Evolutionary conservation across 176 grass and related monocot genomes (phyloP).

Genomic region (Aechmea fasciata): DNA sequence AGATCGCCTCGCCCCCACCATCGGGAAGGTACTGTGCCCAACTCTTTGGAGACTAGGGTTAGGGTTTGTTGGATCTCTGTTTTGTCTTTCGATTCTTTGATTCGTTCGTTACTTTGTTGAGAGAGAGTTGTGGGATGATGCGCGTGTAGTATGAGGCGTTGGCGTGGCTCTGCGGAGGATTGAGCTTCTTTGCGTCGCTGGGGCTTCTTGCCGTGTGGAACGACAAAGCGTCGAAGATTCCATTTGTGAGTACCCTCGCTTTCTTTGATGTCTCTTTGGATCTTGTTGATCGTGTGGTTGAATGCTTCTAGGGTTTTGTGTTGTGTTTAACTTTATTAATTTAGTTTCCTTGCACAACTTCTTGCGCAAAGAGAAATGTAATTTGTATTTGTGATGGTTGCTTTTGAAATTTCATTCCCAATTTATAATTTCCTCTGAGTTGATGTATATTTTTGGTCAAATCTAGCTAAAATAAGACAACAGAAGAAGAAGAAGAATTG

Average conservation of each 20-base stretch:
- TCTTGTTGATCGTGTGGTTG: not conserved
- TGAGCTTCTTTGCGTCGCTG: conserved; percentile 63
- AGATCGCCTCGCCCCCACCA: conserved; percentile 79
- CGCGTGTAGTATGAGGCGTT: conserved; percentile 67
- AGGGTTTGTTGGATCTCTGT: not conserved
- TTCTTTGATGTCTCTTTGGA: not conserved
- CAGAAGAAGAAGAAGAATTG: too few relatives aligned
- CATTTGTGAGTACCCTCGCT: conserved; percentile 53
- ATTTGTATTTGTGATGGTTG: too few relatives aligned
- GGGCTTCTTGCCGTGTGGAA: conserved; percentile 55
- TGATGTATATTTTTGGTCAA: too few relatives aligned
- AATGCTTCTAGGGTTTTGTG: not conserved
- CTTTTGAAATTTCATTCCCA: too few relatives aligned
- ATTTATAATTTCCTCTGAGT: too few relatives aligned
- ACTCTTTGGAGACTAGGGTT: not conserved
- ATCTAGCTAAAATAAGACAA: too few relatives aligned
- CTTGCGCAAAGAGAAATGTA: too few relatives aligned
- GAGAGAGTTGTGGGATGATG: not conserved
- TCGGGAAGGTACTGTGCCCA: conserved; percentile 58
- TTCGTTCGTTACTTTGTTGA: too few relatives aligned
- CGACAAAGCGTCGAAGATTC: conserved; percentile 85
- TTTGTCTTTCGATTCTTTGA: conserved; percentile 20
- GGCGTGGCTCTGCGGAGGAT: conserved; percentile 85
- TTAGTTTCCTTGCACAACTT: not conserved
- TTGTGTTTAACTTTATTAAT: not conserved